phyloP scores from a whole-genome alignment of 257 asterid species.

The Nicotiana paniculata region DNA sequence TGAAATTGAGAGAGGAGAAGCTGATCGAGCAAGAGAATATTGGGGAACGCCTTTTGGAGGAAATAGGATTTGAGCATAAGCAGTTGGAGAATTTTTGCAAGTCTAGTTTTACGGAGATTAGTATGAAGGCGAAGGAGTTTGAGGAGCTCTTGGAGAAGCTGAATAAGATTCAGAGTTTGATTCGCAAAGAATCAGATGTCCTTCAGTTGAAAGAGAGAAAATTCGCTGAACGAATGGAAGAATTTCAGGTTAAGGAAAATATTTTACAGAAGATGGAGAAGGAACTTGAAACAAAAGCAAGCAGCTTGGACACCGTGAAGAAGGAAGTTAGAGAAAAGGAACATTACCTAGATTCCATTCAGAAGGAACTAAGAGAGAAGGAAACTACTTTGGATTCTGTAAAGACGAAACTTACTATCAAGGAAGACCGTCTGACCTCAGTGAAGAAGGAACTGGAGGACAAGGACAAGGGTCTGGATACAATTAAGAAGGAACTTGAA shows the following conservation, averaged over 20 bases:
- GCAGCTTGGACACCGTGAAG: background rate
- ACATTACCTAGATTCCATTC: too few relatives aligned
- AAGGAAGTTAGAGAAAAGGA: too few relatives aligned
- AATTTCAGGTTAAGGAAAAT: background rate
- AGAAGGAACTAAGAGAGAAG: too few relatives aligned
- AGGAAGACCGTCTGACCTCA: too few relatives aligned
- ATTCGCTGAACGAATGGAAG: background rate
- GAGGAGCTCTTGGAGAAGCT: background rate
- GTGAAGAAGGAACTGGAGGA: too few relatives aligned
- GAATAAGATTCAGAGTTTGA: background rate
- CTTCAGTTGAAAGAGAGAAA: background rate
- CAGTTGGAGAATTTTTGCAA: background rate
- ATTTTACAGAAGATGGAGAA: background rate
- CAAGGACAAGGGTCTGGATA: too few relatives aligned
- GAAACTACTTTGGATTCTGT: too few relatives aligned
- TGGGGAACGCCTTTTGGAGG: background rate
- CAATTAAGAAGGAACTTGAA: constrained; percentile 7
- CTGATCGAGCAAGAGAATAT: constrained; percentile 8
- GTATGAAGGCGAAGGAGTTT: background rate
- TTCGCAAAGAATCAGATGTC: background rate
- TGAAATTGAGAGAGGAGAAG: constrained; percentile 2
- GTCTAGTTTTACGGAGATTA: background rate
- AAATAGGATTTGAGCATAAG: background rate
- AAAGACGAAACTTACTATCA: too few relatives aligned
- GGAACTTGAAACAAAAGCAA: background rate